Evolutionary conservation across 768 basidiomycete species (phyloP).

Genomic region (Lentinula detonsa): DNA sequence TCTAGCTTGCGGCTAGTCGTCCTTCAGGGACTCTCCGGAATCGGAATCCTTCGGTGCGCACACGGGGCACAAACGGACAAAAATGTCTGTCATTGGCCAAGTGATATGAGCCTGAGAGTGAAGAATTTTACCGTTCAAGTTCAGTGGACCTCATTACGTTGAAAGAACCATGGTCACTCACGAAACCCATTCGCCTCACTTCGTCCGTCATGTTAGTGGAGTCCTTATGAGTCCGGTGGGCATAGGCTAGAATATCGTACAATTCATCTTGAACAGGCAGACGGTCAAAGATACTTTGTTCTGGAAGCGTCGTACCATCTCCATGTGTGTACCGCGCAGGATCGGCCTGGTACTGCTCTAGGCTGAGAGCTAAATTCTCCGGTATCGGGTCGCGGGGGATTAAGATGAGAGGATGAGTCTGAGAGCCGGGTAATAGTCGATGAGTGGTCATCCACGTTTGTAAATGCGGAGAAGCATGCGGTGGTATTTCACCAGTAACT

Average conservation of each 20-base stretch:
- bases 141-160: constrained; percentile 31
- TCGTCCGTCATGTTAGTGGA: constrained; percentile 1
- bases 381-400: constrained; percentile 5
- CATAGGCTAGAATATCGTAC: constrained; percentile 33
- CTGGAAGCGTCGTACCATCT: constrained; percentile 5
- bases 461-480: neutral
- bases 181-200: constrained; percentile 25
- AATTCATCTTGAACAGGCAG: constrained; percentile 44
- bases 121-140: constrained; percentile 8
- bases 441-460: constrained; percentile 6
- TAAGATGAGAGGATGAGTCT: constrained; percentile 2
- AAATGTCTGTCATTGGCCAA: constrained; percentile 7
- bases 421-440: constrained; percentile 4
- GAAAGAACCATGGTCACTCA: constrained; percentile 41
- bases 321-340: neutral
- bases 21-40: neutral
- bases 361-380: neutral
- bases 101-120: constrained; percentile 5
- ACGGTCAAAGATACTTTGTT: constrained; percentile 34
- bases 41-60: neutral
- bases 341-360: constrained; percentile 2
- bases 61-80: constrained; percentile 3
- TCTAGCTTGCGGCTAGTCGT: neutral
- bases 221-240: neutral
- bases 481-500: neutral